Evolutionary conservation across 148 eudicot species (phyloP).

Genomic region (Silene uniflora): DNA sequence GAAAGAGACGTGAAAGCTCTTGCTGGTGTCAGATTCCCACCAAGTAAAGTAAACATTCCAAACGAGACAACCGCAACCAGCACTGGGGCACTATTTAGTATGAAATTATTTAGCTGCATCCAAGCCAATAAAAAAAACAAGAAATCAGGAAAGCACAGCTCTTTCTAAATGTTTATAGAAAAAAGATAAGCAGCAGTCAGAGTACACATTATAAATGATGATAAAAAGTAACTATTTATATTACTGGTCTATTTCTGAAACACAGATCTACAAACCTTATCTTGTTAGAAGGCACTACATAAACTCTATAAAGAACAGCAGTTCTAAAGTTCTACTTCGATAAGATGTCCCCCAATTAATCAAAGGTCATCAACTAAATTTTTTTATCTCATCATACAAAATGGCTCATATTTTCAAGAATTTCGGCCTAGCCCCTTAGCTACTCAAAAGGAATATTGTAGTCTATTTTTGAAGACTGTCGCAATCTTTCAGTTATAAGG

Average conservation of each 20-base stretch:
- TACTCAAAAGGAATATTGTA: too few species aligned
- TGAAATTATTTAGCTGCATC: conserved; percentile 74
- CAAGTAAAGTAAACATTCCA: conserved; percentile 78
- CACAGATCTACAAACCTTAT: background rate
- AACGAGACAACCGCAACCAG: conserved; percentile 84
- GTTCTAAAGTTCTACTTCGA: background rate
- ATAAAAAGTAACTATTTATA: too few species aligned
- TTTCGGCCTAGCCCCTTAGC: too few species aligned
- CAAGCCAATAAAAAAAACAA: conserved; percentile 10
- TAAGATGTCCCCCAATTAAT: background rate
- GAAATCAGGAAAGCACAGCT: background rate
- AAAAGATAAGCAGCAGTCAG: too few species aligned
- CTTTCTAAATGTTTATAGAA: too few species aligned
- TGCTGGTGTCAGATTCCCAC: conserved; percentile 91
- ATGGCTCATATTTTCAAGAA: background rate
- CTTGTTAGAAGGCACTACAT: background rate
- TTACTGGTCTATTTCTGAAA: background rate
- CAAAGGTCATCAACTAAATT: background rate
- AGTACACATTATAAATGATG: too few species aligned
- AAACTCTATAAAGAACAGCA: background rate
- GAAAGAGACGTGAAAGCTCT: conserved; percentile 94
- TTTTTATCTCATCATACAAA: background rate
- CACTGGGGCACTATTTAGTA: conserved; percentile 81
- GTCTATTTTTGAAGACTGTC: too few species aligned
- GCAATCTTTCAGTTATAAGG: too few species aligned